Evolutionary conservation across 805 yeast genomes (phyloP).

Genomic region (Metahyphopichia silvanorum): DNA sequence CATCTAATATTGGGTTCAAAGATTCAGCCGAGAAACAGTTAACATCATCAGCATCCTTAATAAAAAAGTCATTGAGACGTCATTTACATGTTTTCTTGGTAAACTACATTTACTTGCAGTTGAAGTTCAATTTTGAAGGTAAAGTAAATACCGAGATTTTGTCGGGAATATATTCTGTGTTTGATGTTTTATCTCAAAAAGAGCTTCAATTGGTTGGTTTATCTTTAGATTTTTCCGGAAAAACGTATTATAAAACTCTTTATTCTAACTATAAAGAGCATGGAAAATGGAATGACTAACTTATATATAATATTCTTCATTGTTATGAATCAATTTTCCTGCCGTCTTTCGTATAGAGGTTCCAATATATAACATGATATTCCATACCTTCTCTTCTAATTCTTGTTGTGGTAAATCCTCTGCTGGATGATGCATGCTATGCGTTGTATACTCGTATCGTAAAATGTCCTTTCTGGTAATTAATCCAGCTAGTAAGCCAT

Average conservation of each 20-base stretch:
- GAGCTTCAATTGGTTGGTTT: conserved; percentile 65
- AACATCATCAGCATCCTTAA: conserved; percentile 51
- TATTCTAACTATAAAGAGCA: conserved; percentile 70
- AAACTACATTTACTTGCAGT: conserved; percentile 53
- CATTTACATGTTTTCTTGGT: conserved; percentile 58
- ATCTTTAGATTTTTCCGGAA: conserved; percentile 65
- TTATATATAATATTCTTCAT: conserved; percentile 22
- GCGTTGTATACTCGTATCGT: conserved; percentile 50
- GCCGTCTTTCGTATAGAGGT: conserved; percentile 17
- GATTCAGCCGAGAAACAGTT: conserved; percentile 33
- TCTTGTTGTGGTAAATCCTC: too few relatives aligned
- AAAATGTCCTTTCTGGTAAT: conserved; percentile 82
- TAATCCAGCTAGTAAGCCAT: conserved; percentile 66
- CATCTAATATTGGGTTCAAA: conserved; percentile 23
- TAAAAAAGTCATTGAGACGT: conserved; percentile 61
- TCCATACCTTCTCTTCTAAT: conserved; percentile 36
- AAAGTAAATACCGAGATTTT: conserved; percentile 47
- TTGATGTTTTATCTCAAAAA: conserved; percentile 64
- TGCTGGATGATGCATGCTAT: conserved; percentile 16
- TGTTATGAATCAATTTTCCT: conserved; percentile 29
- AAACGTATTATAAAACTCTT: conserved; percentile 61
- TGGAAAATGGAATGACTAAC: conserved; percentile 77
- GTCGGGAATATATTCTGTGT: conserved; percentile 56
- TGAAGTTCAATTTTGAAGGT: conserved; percentile 47
- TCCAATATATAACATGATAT: conserved; percentile 18